Evolutionary conservation across 495 filamentous ascomycete species (phyloP).

Genomic region (Cercophora sp.): DNA sequence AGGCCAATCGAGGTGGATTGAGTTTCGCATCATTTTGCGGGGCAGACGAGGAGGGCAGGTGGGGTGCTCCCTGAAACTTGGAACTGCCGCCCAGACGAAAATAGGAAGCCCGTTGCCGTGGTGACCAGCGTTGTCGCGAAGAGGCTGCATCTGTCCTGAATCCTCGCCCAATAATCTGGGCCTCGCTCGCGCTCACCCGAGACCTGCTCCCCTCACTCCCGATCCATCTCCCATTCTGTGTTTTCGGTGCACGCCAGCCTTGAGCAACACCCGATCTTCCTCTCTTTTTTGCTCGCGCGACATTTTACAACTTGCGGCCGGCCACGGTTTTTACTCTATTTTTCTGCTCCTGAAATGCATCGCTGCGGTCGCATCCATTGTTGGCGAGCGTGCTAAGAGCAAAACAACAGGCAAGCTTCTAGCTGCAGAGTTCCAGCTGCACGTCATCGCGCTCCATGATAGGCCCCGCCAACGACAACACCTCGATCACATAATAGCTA

Average conservation of each 20-base stretch:
- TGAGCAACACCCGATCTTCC: not conserved
- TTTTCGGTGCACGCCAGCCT: no score
- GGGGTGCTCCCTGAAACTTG: conserved; percentile 7
- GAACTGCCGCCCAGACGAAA: not conserved
- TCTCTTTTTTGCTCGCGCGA: not conserved
- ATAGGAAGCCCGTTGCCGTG: conserved; percentile 8
- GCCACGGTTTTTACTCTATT: not conserved
- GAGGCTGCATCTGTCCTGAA: conserved; percentile 12
- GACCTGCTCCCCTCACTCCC: conserved; percentile 11
- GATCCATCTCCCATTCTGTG: no score
- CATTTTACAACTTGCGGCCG: not conserved
- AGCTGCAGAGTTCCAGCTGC: conserved; percentile 25
- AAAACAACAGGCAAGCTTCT: conserved; percentile 13
- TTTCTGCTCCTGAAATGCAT: conserved; percentile 17
- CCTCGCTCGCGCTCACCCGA: not conserved
- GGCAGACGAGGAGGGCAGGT: not conserved
- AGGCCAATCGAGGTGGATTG: not conserved
- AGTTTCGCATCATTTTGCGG: not conserved
- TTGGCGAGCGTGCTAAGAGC: conserved; percentile 8
- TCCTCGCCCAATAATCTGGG: conserved; percentile 8
- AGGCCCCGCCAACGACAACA: conserved; percentile 24
- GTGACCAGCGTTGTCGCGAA: conserved; percentile 5
- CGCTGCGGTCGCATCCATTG: conserved; percentile 6
- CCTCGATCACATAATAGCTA: conserved; percentile 2
- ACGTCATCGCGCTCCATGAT: conserved; percentile 31